phyloP scores from a whole-genome alignment of 2,329 filamentous ascomycete genomes.

The Myriangium duriaei region DNA sequence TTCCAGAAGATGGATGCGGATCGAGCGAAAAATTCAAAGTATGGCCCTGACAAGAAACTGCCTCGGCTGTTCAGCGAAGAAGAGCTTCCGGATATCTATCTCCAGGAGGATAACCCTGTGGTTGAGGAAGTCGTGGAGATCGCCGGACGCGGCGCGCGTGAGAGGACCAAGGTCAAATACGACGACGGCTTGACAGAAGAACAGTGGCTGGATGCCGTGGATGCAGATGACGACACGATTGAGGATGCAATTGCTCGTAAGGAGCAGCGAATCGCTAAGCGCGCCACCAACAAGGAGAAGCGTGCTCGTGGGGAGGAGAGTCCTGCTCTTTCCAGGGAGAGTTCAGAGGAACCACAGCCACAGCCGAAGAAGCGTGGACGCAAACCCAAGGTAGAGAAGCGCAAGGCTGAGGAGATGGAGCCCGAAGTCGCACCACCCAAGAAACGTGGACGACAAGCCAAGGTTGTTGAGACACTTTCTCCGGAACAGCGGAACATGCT shows the following conservation, averaged over 20 bases:
- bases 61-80: conserved; percentile 76
- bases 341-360: conserved; percentile 55
- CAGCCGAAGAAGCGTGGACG: conserved; percentile 65
- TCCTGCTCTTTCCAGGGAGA: conserved; percentile 61
- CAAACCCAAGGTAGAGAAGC: conserved; percentile 69
- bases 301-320: conserved; percentile 49
- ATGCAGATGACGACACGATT: conserved; percentile 88
- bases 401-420: conserved; percentile 69
- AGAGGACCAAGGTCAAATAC: conserved; percentile 87
- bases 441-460: conserved; percentile 59
- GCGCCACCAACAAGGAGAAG: conserved; percentile 63
- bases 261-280: conserved; percentile 68
- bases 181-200: conserved; percentile 97
- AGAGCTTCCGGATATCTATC: conserved; percentile 88
- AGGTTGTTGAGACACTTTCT: conserved; percentile 52
- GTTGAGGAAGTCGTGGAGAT: conserved; percentile 67
- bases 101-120: conserved; percentile 72
- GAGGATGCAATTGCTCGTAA: conserved; percentile 89
- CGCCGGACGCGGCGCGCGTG: conserved; percentile 79
- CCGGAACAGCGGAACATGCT: conserved; percentile 61
- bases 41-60: conserved; percentile 58
- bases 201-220: conserved; percentile 96
- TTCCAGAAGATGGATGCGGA: conserved; percentile 82
- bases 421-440: conserved; percentile 66
- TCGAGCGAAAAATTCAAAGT: conserved; percentile 50